phyloP scores from a whole-genome alignment of 2,329 filamentous ascomycete species.

The Cytospora leucostoma region DNA sequence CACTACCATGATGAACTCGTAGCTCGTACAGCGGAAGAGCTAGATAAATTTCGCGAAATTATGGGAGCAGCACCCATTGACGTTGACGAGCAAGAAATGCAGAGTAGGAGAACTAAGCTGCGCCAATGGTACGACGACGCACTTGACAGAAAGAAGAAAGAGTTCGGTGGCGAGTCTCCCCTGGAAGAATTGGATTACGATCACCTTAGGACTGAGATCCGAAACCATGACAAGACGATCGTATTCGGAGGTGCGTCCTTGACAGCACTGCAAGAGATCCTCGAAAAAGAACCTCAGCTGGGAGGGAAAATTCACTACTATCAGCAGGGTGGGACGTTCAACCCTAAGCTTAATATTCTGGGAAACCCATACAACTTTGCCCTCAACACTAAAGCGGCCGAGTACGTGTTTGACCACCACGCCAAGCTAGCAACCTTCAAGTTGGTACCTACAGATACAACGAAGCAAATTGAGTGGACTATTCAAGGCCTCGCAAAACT shows the following conservation, averaged over 20 bases:
- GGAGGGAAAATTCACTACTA: constrained; percentile 20
- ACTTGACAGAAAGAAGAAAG: constrained; percentile 18
- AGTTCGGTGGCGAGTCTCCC: constrained; percentile 16
- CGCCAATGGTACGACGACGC: constrained; percentile 21
- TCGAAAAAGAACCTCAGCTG: constrained; percentile 12
- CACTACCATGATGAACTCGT: constrained; percentile 28
- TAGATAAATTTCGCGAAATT: constrained; percentile 14
- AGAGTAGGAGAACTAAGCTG: constrained; percentile 2
- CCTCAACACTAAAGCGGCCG: constrained; percentile 21
- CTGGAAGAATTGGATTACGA: constrained; percentile 10
- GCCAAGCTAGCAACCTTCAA: constrained; percentile 19
- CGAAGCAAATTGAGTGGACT: constrained; percentile 24
- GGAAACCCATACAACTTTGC: constrained; percentile 28
- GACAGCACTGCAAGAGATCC: constrained; percentile 23
- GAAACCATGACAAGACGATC: constrained; percentile 16
- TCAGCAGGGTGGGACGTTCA: constrained; percentile 26
- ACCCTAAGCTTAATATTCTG: constrained; percentile 26
- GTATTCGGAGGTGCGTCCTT: constrained; percentile 26
- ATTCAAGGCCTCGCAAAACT: constrained; percentile 12
- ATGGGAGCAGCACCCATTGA: constrained; percentile 2
- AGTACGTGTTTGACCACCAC: constrained; percentile 18
- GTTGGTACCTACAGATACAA: constrained; percentile 26
- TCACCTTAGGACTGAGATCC: constrained; percentile 18
- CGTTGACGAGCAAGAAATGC: background rate
- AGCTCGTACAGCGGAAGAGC: constrained; percentile 20